Conservation (phyloP, 1,284 basidiomycete genomes). For the Lignosus rhinocerotis region DNA sequence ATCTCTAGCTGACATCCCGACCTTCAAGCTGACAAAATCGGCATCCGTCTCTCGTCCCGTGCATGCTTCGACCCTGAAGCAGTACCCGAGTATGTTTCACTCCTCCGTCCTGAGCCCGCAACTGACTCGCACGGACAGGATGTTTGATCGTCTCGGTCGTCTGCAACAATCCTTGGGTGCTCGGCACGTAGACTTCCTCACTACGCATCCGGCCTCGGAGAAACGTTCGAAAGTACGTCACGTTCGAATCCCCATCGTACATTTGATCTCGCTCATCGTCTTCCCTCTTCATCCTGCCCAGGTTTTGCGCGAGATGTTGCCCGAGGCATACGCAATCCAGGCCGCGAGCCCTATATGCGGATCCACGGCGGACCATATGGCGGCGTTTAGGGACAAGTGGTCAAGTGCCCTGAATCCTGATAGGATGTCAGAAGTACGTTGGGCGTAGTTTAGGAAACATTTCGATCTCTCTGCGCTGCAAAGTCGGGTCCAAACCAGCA, state of each 20-base stretch:
- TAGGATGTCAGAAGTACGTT: conserved; percentile 21
- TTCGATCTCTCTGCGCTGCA: too few species aligned
- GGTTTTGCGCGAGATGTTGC: conserved; percentile 56
- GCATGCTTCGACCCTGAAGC: conserved; percentile 84
- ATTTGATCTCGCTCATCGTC: neutral
- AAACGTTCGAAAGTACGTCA: conserved; percentile 66
- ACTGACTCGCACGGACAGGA: conserved; percentile 41
- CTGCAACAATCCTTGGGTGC: conserved; percentile 44
- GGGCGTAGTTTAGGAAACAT: conserved; percentile 3
- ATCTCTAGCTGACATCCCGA: neutral
- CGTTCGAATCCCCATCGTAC: neutral
- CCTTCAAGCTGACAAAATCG: conserved; percentile 71
- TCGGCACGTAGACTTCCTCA: conserved; percentile 49
- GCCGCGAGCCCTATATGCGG: conserved; percentile 31
- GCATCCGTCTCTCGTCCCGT: conserved; percentile 68
- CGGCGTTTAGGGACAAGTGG: conserved; percentile 27
- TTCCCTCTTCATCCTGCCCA: conserved; percentile 25
- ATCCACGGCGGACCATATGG: conserved; percentile 21
- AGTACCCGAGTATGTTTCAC: conserved; percentile 60
- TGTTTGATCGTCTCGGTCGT: conserved; percentile 65
- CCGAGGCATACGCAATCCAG: conserved; percentile 55
- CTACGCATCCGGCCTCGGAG: conserved; percentile 77
- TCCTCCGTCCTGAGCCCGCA: conserved; percentile 1
- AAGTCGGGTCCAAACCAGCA: too few species aligned
- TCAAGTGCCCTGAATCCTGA: conserved; percentile 2